Conservation (phyloP, 177 flowering plant species). For the Tripterygium wilfordii region DNA sequence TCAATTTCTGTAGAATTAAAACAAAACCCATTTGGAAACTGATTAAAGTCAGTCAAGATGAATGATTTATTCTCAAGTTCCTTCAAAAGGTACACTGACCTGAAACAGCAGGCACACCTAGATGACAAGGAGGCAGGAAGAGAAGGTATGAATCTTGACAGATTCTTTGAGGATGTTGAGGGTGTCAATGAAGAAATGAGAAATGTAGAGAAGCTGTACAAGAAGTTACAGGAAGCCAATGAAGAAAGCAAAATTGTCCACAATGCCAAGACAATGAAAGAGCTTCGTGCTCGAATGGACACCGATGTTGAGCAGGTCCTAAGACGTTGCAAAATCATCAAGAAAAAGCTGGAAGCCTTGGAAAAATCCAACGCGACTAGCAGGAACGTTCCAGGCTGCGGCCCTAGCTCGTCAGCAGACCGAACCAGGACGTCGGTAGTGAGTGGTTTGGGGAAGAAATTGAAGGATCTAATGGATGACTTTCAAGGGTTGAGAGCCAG, state of each 20-base stretch:
- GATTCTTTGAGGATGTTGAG: conserved; percentile 49
- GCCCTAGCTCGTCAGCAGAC: conserved; percentile 55
- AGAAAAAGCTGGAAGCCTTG: conserved; percentile 46
- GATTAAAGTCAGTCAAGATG: conserved; percentile 29
- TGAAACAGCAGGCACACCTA: conserved; percentile 26
- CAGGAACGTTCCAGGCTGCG: conserved; percentile 43
- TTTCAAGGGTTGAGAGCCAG: conserved; percentile 37
- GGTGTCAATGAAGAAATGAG: conserved; percentile 47
- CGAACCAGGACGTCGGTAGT: conserved; percentile 51
- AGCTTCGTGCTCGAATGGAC: conserved; percentile 44
- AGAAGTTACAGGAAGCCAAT: conserved; percentile 38
- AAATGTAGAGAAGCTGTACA: conserved; percentile 37
- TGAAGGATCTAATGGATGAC: conserved; percentile 51
- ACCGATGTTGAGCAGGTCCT: conserved; percentile 35
- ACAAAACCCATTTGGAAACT: not conserved
- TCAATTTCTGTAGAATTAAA: not conserved
- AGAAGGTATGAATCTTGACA: conserved; percentile 34
- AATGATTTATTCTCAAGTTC: conserved; percentile 55
- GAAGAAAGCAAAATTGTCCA: conserved; percentile 46
- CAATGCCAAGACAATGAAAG: conserved; percentile 46
- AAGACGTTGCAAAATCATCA: conserved; percentile 37
- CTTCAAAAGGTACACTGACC: conserved; percentile 44
- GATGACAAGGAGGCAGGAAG: conserved; percentile 39
- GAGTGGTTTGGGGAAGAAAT: conserved; percentile 48
- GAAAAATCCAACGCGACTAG: conserved; percentile 36